Evolutionary conservation across 306 rosid genomes (phyloP).

Genomic region (Arachis stenosperma): DNA sequence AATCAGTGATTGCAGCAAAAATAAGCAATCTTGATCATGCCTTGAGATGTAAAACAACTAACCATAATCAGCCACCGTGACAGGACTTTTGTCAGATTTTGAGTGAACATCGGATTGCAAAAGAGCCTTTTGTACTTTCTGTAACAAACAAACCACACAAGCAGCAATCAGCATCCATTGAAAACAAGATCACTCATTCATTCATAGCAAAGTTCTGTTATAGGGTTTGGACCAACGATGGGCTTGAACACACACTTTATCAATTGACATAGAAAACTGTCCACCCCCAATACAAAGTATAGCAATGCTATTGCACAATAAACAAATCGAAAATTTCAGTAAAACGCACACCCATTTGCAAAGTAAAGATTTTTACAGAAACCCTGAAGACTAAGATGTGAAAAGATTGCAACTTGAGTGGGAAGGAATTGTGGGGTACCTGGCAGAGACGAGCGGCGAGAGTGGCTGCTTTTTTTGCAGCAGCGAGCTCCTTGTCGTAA

Average conservation of each 20-base stretch:
- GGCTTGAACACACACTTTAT: too few relatives aligned
- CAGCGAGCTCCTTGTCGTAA: slow-evolving; percentile 85
- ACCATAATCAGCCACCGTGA: slow-evolving; percentile 97
- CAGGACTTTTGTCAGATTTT: slow-evolving; percentile 92
- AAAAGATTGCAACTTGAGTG: not conserved
- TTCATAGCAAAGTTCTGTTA: not conserved
- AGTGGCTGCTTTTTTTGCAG: slow-evolving; percentile 89
- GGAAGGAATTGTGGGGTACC: slow-evolving; percentile 43
- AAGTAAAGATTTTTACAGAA: not conserved
- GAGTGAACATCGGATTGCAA: slow-evolving; percentile 90
- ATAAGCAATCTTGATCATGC: not conserved
- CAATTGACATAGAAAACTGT: not conserved
- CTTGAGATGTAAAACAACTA: slow-evolving; percentile 21
- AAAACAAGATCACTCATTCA: not conserved
- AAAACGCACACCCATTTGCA: not conserved
- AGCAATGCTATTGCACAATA: not conserved
- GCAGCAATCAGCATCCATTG: slow-evolving; percentile 20
- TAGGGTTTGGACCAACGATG: not conserved
- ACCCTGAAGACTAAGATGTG: not conserved
- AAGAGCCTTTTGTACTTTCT: slow-evolving; percentile 89
- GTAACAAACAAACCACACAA: slow-evolving; percentile 41
- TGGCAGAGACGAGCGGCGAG: slow-evolving; percentile 91
- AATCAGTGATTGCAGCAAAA: not conserved
- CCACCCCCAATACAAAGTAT: not conserved
- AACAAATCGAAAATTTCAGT: not conserved